Percentiles rank a stretch among this genome's conserved stretches.
Evolutionary conservation across 2,329 filamentous ascomycete genomes (phyloP).

Genomic region (Cryphonectria nitschkei): DNA sequence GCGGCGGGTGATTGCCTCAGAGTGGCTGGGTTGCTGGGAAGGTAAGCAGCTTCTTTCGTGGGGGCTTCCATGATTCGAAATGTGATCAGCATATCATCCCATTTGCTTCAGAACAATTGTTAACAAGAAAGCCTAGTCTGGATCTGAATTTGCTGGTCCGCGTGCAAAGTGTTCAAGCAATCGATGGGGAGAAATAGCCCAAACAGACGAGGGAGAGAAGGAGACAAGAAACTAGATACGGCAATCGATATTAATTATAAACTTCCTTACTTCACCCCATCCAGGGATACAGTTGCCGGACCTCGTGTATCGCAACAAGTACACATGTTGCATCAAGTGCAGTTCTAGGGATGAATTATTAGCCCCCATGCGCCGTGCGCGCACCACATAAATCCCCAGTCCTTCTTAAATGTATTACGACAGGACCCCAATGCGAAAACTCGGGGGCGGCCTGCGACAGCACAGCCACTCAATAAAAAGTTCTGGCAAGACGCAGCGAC

Average conservation of each 20-base stretch:
- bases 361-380: background rate
- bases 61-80: background rate
- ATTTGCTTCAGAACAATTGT: background rate
- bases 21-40: background rate
- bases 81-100: background rate
- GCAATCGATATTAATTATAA: background rate
- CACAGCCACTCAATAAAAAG: background rate
- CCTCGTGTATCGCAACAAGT: background rate
- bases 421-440: background rate
- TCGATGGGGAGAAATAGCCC: no score
- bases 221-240: background rate
- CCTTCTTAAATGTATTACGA: background rate
- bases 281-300: background rate
- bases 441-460: background rate
- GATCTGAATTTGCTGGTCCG: background rate
- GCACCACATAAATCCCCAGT: background rate
- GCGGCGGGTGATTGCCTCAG: background rate
- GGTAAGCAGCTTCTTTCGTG: conserved; percentile 4
- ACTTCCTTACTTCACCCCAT: background rate
- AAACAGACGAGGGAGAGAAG: no score
- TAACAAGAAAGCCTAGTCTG: background rate
- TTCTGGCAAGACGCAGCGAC: background rate
- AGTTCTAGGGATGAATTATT: background rate
- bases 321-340: background rate
- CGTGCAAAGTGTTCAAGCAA: no score